Base-by-base conservation (phyloP, 2,329 filamentous ascomycete species). In the Xylariaceae sp. region DNA sequence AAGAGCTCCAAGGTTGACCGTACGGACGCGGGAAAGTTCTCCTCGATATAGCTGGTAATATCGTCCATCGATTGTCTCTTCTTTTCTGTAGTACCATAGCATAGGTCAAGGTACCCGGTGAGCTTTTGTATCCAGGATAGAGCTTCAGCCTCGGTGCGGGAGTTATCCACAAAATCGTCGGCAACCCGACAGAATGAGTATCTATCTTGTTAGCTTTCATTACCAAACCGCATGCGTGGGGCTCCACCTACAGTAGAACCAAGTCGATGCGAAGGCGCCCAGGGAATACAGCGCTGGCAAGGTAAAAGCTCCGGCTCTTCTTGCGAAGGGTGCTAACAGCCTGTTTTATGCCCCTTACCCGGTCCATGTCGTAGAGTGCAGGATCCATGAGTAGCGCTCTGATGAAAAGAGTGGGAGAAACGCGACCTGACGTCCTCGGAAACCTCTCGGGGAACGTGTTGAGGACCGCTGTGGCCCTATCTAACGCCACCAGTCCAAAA, bases 141-240 rank as follows among this genome's bases (percentile, higher is more conserved):
- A 4, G 86, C 84, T 64, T 86, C 82, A 0, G 75, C 68, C 0
- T 75, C 69, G 1, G 77, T 78, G 1, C 74, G 66, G 0, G 88
- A 82, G 60, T 89, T 81, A 65, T 91, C 88, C 7, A 91, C 81
- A 3, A 91, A 76, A 66, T 91, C 88, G 69, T 91, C 88, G 1
- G 87, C 87, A 8, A 89, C 82, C 9, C 88, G 80, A 66, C 88
- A 91, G 69, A 89, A 90, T 0, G 87, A 88, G 68, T 90, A 90
- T 3, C 81, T 83, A 15, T n/a, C 17, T 10, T 1, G 47, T 69
- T 60, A 69, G 64, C 15, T 39, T 15, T 9, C 3, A 2, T 18
- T 30, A 13, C 47, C 3, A 30, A 23, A 42, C 13, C 7, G 4
- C 6, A 11, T 34, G 13, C 2, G 8, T 11, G 34, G 30, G 4